These are phyloP conservation scores for Drechslerella dactyloides DNA, from an alignment of 2,329 filamentous ascomycete species.

Conservation along the genomic window DNA sequence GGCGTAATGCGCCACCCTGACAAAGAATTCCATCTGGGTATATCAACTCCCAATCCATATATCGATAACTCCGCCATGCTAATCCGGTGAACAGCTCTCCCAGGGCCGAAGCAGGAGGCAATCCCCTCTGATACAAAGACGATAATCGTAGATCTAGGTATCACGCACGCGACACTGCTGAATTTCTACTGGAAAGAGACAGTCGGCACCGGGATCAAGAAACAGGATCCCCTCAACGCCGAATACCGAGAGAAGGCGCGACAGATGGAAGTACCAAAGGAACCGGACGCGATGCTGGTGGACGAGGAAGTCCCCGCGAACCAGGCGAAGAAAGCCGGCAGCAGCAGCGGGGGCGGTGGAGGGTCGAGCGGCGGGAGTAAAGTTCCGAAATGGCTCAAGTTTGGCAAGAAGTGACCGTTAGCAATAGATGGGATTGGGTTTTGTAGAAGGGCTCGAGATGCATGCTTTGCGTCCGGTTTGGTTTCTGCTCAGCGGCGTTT, in stretches of 20 bases:
- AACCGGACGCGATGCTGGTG: constrained; percentile 32
- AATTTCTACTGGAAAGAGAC: constrained; percentile 49
- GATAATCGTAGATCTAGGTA: constrained; percentile 46
- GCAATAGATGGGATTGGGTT: not conserved
- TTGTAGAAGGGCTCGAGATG: constrained; percentile 8
- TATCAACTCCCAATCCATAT: constrained; percentile 57
- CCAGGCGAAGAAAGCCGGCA: constrained; percentile 24
- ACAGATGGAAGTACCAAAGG: constrained; percentile 41
- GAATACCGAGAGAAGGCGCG: constrained; percentile 48
- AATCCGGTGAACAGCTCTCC: constrained; percentile 28
- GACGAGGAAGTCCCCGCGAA: constrained; percentile 34
- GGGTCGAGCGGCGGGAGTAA: constrained; percentile 18
- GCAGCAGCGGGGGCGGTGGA: constrained; percentile 17
- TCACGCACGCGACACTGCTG: constrained; percentile 35
- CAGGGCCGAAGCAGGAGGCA: constrained; percentile 44
- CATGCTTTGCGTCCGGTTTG: not conserved
- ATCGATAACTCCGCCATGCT: not conserved
- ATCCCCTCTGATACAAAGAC: constrained; percentile 17
- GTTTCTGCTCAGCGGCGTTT: too few species aligned
- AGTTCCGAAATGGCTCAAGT: constrained; percentile 49
- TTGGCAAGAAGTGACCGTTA: constrained; percentile 38
- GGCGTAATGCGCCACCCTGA: constrained; percentile 70
- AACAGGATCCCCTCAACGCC: constrained; percentile 38
- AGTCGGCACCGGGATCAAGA: constrained; percentile 30
- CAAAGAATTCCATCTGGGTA: constrained; percentile 74